These are phyloP conservation scores for Rubroboletus pulcherrimus DNA, from an alignment of 768 basidiomycete species.

Conservation along the genomic window DNA sequence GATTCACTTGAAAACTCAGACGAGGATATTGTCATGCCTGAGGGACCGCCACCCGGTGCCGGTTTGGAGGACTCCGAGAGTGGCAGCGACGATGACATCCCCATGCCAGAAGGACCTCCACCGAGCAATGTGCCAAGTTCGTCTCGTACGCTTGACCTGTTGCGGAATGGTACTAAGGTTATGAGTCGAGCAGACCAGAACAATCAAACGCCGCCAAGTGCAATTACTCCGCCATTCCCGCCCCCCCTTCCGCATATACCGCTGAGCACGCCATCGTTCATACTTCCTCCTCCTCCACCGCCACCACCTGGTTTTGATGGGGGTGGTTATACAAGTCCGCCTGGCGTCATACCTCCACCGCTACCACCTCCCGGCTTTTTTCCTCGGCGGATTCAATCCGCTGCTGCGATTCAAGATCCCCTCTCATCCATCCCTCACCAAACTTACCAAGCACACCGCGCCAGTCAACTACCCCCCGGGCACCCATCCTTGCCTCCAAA, in stretches of 20 bases:
- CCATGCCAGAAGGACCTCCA: conserved; percentile 83
- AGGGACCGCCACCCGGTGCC: conserved; percentile 52
- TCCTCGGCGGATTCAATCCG: conserved; percentile 48
- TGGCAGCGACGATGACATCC: conserved; percentile 78
- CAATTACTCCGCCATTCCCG: conserved; percentile 17
- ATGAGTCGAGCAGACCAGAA: conserved; percentile 5
- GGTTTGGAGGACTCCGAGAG: conserved; percentile 37
- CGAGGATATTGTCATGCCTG: conserved; percentile 65
- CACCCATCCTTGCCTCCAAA: conserved; percentile 46
- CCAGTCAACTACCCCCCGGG: conserved; percentile 35
- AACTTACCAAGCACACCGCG: conserved; percentile 73
- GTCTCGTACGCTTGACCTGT: neutral
- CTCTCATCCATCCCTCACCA: conserved; percentile 71
- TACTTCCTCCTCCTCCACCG: conserved; percentile 15
- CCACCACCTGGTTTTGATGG: conserved; percentile 13
- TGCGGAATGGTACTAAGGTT: neutral
- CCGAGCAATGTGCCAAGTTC: conserved; percentile 32
- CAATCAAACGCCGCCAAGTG: neutral
- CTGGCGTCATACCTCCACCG: conserved; percentile 26
- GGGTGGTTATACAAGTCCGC: conserved; percentile 4
- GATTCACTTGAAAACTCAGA: conserved; percentile 30
- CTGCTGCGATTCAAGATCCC: conserved; percentile 67
- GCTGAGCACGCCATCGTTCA: conserved; percentile 17
- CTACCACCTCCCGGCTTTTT: conserved; percentile 67
- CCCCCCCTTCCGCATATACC: conserved; percentile 18